phyloP scores from a whole-genome alignment of 192 early-diverging fungal genomes.

The Phlyctochytrium bullatum region DNA sequence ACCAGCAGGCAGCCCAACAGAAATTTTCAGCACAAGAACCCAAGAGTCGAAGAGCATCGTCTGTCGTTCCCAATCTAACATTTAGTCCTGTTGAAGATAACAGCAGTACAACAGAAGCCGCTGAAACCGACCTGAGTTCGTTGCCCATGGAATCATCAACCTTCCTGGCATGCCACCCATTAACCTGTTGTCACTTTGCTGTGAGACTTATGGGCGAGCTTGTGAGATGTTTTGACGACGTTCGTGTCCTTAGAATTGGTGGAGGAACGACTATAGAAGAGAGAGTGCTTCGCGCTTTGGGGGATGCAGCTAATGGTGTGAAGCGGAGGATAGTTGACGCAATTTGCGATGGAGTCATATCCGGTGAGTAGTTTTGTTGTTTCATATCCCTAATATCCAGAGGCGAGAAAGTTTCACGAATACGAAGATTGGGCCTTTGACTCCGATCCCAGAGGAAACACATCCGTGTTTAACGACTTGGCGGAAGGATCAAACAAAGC shows the following conservation, averaged over 20 bases:
- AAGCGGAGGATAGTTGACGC: slow-evolving; percentile 70
- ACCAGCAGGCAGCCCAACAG: background rate
- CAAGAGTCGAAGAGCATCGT: background rate
- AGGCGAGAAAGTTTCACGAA: slow-evolving; percentile 66
- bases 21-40: too few species aligned
- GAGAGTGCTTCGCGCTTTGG: slow-evolving; percentile 55
- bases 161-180: slow-evolving; percentile 43
- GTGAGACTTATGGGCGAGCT: slow-evolving; percentile 72
- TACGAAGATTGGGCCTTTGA: slow-evolving; percentile 76
- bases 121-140: background rate
- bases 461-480: background rate
- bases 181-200: slow-evolving; percentile 73
- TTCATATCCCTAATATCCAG: slow-evolving; percentile 31
- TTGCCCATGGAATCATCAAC: background rate
- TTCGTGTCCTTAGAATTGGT: slow-evolving; percentile 70
- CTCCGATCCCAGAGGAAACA: slow-evolving; percentile 42
- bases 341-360: slow-evolving; percentile 73
- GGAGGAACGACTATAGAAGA: slow-evolving; percentile 51
- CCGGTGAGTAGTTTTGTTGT: slow-evolving; percentile 52
- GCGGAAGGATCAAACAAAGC: background rate
- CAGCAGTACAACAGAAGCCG: too few species aligned
- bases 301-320: slow-evolving; percentile 68
- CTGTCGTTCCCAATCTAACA: background rate
- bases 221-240: slow-evolving; percentile 74
- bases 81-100: too few species aligned